Evolutionary conservation across 2,329 filamentous ascomycete genomes (phyloP).

Genomic region (Penicillium sp.): DNA sequence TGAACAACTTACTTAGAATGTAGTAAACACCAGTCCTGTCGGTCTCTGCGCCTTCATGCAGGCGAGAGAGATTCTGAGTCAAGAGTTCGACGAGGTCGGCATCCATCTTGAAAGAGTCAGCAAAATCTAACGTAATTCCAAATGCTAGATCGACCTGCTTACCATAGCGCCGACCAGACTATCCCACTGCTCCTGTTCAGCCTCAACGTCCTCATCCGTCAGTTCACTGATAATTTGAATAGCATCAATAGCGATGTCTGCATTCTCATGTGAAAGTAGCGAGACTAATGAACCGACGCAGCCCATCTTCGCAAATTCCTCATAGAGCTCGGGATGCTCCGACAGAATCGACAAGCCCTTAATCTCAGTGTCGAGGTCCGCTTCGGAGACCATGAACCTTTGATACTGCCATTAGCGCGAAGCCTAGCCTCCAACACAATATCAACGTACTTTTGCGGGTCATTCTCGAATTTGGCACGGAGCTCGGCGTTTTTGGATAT

Average conservation of each 20-base stretch:
- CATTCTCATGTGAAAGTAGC: conserved; percentile 90
- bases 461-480: conserved; percentile 77
- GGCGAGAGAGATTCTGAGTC: conserved; percentile 65
- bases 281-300: conserved; percentile 74
- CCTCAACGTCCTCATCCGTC: conserved; percentile 88
- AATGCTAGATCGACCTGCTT: conserved; percentile 4
- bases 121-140: not conserved
- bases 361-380: conserved; percentile 85
- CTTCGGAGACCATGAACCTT: conserved; percentile 77
- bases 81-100: conserved; percentile 46
- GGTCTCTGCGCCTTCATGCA: conserved; percentile 71
- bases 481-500: conserved; percentile 90
- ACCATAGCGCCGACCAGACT: conserved; percentile 66
- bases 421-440: not conserved
- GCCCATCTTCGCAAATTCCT: conserved; percentile 75
- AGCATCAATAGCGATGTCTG: conserved; percentile 89
- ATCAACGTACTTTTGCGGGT: conserved; percentile 67
- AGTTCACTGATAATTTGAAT: conserved; percentile 88
- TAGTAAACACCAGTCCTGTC: conserved; percentile 88
- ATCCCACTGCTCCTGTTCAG: conserved; percentile 79
- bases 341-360: conserved; percentile 83
- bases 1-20: conserved; percentile 58
- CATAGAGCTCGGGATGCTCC: conserved; percentile 82
- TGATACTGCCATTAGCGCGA: not conserved
- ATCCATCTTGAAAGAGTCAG: conserved; percentile 39